Evolutionary conservation across 805 yeast species (phyloP).

Genomic region (Candida loeiensis): DNA sequence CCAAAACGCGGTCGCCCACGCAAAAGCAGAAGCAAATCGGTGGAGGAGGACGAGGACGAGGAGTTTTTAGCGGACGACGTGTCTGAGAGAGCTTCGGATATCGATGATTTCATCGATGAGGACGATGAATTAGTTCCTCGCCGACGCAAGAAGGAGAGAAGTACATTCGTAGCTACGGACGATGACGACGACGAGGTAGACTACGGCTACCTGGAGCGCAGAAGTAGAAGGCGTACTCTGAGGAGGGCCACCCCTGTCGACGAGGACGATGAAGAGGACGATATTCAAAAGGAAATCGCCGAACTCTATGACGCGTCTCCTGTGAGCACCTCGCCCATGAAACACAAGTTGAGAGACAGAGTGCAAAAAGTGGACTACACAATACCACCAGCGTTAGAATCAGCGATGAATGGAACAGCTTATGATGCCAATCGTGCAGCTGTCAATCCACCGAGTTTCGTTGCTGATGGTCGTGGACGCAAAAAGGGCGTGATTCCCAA

Average conservation of each 20-base stretch:
- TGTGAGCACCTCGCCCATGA: conserved; percentile 40
- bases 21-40: conserved; percentile 14
- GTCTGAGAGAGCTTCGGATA: conserved; percentile 3
- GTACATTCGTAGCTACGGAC: conserved; percentile 36
- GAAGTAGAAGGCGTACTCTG: conserved; percentile 11
- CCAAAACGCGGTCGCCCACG: conserved; percentile 9
- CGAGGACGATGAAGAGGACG: conserved; percentile 28
- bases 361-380: conserved; percentile 65
- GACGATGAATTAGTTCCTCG: conserved; percentile 9
- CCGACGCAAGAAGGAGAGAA: conserved; percentile 15
- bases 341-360: conserved; percentile 47
- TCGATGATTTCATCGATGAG: conserved; percentile 16
- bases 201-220: conserved; percentile 8
- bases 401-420: neutral
- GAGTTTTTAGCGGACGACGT: conserved; percentile 6
- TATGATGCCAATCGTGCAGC: conserved; percentile 1
- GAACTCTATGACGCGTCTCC: conserved; percentile 64
- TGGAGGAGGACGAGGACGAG: conserved; percentile 14
- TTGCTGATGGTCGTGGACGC: conserved; percentile 29
- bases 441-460: neutral
- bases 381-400: conserved; percentile 66
- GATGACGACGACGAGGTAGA: conserved; percentile 27
- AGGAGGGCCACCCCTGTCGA: conserved; percentile 3
- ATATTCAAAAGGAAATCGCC: conserved; percentile 60
- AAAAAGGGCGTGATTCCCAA: conserved; percentile 30